Conservation (phyloP, 2,329 filamentous ascomycete species). For the Emericellopsis atlantica region DNA sequence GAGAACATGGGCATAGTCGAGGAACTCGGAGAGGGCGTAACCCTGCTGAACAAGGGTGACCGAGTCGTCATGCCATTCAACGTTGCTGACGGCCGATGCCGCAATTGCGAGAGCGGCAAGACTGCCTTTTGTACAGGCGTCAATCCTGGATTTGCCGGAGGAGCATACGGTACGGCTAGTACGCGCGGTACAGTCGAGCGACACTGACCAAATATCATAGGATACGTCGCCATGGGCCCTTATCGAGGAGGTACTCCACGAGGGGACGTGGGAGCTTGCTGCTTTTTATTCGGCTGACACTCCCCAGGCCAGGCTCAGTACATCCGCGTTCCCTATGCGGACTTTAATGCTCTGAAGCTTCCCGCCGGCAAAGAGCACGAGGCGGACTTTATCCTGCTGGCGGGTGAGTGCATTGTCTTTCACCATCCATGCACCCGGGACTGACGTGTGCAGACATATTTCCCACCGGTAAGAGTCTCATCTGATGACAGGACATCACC, state of each 20-base stretch:
- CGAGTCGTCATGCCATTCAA: slow-evolving; percentile 55
- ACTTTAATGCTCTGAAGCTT: slow-evolving; percentile 52
- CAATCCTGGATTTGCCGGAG: slow-evolving; percentile 22
- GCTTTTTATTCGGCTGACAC: background rate
- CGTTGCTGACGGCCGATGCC: slow-evolving; percentile 49
- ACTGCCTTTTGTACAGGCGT: slow-evolving; percentile 53
- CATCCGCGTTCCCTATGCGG: slow-evolving; percentile 51
- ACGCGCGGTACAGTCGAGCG: background rate
- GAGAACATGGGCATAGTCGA: slow-evolving; percentile 49
- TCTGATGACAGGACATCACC: background rate
- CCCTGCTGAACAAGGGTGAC: slow-evolving; percentile 48
- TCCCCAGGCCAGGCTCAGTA: slow-evolving; percentile 45
- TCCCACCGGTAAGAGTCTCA: slow-evolving; percentile 13
- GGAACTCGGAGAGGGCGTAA: slow-evolving; percentile 44
- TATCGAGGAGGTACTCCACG: slow-evolving; percentile 21
- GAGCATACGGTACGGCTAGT: slow-evolving; percentile 15
- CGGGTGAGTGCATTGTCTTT: slow-evolving; percentile 27
- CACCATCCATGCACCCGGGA: no score
- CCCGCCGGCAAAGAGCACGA: slow-evolving; percentile 49
- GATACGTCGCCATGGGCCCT: slow-evolving; percentile 49
- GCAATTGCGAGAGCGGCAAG: slow-evolving; percentile 50
- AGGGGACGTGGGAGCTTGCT: background rate
- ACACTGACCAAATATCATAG: slow-evolving; percentile 1
- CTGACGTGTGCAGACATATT: slow-evolving; percentile 15
- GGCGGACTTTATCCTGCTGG: slow-evolving; percentile 41